Evolutionary conservation across 441 rosid species (phyloP).

Genomic region (Macaranga tanarius): DNA sequence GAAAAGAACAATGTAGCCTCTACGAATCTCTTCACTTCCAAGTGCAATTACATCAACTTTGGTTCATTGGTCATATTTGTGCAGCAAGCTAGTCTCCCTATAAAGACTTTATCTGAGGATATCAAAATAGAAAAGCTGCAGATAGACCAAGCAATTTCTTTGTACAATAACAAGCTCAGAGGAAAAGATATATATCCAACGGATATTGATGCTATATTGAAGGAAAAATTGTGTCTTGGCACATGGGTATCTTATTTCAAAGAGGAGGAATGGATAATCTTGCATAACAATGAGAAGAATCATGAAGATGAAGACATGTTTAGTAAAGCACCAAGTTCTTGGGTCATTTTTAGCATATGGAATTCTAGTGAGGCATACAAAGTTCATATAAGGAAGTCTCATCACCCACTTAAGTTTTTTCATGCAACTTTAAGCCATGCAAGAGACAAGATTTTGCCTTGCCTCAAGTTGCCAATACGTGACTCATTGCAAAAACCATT

Average conservation of each 20-base stretch:
- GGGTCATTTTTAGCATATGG: conserved; percentile 59
- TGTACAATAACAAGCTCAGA: conserved; percentile 41
- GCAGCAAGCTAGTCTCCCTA: conserved; percentile 31
- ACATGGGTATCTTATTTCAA: conserved; percentile 58
- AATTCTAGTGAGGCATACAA: conserved; percentile 47
- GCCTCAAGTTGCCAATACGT: conserved; percentile 38
- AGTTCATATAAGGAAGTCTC: conserved; percentile 34
- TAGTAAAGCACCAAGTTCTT: conserved; percentile 35
- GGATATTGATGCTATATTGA: conserved; percentile 45
- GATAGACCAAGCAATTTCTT: conserved; percentile 41
- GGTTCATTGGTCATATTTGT: conserved; percentile 46
- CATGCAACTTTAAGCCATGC: conserved; percentile 38
- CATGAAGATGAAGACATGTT: conserved; percentile 19
- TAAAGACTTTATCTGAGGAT: conserved; percentile 24
- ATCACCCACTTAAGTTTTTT: conserved; percentile 27
- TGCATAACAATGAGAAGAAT: conserved; percentile 13
- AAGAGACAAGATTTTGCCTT: conserved; percentile 38
- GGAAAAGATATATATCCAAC: conserved; percentile 46
- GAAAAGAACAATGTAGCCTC: conserved; percentile 51
- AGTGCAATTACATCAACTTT: conserved; percentile 41
- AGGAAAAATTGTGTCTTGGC: conserved; percentile 49
- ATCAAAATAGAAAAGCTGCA: conserved; percentile 47
- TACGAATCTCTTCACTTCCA: conserved; percentile 46
- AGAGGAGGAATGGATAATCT: conserved; percentile 37
- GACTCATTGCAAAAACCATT: conserved; percentile 34